These are phyloP conservation scores for Aspergillus pseudotamarii DNA, from an alignment of 2,329 filamentous ascomycete genomes.

Conservation along the genomic window DNA sequence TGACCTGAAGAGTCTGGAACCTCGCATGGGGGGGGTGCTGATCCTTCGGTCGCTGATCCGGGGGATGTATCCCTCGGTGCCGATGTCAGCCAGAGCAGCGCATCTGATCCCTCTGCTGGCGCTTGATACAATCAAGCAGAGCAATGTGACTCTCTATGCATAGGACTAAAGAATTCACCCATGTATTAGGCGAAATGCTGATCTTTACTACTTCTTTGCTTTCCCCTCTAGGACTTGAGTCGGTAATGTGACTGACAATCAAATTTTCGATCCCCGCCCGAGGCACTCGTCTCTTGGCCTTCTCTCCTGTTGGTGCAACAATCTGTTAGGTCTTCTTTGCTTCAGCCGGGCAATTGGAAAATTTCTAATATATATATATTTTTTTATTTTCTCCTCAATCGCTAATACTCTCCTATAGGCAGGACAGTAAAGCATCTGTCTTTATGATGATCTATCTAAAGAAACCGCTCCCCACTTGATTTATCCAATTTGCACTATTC, in stretches of 20 bases:
- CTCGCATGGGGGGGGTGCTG: constrained; percentile 11
- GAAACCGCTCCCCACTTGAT: not conserved
- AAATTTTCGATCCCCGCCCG: not conserved
- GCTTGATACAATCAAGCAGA: not conserved
- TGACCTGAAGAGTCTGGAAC: constrained; percentile 14
- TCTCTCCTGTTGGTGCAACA: not conserved
- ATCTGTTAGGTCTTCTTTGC: not conserved
- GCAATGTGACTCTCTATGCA: not conserved
- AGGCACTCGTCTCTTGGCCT: not conserved
- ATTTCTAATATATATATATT: not conserved
- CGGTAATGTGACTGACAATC: not conserved
- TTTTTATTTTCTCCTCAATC: not conserved
- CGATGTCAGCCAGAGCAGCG: not conserved
- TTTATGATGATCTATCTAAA: not conserved
- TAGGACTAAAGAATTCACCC: not conserved
- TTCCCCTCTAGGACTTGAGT: not conserved
- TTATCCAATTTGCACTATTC: not conserved
- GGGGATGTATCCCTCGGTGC: not conserved
- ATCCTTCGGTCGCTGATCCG: constrained; percentile 18
- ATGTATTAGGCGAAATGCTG: not conserved
- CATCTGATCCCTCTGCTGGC: not conserved
- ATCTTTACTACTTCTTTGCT: not conserved
- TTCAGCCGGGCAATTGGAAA: not conserved
- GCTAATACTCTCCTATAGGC: not conserved
- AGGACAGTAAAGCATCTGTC: not conserved